A percentile compares a stretch with the other conserved stretches of the same genome.
phyloP scores from a whole-genome alignment of 345 rosid genomes.

The Citrus inodora region DNA sequence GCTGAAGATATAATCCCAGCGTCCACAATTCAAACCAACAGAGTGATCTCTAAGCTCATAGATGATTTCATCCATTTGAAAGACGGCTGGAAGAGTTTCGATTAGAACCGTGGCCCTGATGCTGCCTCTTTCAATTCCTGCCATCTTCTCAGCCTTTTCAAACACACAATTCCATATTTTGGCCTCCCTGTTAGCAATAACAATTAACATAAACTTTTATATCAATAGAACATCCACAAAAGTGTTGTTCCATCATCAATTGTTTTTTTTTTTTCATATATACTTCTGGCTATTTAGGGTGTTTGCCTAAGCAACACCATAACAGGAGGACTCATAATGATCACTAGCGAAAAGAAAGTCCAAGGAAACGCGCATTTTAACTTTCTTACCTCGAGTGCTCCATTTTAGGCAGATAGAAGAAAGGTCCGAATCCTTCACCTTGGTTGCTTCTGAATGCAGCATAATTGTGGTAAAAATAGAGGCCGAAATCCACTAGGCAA shows the following conservation, averaged over 20 bases:
- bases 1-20: conserved; percentile 97
- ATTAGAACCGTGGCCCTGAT: conserved; percentile 81
- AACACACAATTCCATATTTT: conserved; percentile 89
- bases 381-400: conserved; percentile 74
- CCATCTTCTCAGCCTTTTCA: conserved; percentile 84
- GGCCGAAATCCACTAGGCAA: conserved; percentile 89
- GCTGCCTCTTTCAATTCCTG: conserved; percentile 79
- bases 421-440: conserved; percentile 85
- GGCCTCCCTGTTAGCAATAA: conserved; percentile 60
- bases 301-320: not conserved
- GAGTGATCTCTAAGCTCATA: conserved; percentile 87
- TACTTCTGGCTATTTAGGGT: not conserved
- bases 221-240: not conserved
- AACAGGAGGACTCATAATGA: not conserved
- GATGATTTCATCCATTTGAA: conserved; percentile 92
- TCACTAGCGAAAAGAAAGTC: not conserved
- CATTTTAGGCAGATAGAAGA: conserved; percentile 97
- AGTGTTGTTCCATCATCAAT: not conserved
- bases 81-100: conserved; percentile 88
- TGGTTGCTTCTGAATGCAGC: conserved; percentile 60
- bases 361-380: not conserved
- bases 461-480: conserved; percentile 80
- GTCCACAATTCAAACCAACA: conserved; percentile 83
- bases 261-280: not conserved
- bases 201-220: conserved; percentile 7